Evolutionary conservation across 768 basidiomycete species (phyloP), one percentile per base, ranked within the genome.

Genomic region (Agrocybe pediades): DNA sequence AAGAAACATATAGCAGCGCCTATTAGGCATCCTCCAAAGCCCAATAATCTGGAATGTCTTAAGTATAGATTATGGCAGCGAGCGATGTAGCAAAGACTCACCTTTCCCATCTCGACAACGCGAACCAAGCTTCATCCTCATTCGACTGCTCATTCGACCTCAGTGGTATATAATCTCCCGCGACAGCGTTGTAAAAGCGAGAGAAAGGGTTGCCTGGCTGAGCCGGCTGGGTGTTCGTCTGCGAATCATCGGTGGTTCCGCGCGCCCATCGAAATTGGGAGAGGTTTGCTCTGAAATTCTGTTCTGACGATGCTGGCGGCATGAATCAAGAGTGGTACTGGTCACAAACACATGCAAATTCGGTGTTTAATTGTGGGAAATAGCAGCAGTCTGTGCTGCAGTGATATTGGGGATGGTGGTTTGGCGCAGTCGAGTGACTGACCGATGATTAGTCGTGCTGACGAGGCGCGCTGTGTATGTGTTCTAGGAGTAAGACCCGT

Each of bases 71-170:
- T 13, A 6, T 13, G 9, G 9, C 8, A 43, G 20, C 39, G 2
- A 11, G 6, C 33, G 13, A n/a, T 29, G 21, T 24, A 11, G 5
- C 2, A 19, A 15, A 49, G 43, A 49, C 74, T 58, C 65, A 88
- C 89, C 95, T 80, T 68, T 98, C 96, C 96, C 96, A 98, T 71
- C 95, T 80, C 49, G 89, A 89, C 33, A 95, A 73, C 40, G 90
- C 88, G 71, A 97, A 92, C 81, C 89, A 96, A 2, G 96, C 95
- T 65, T 98, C 94, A 62, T 98, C 96, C 68, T 99, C 95, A 69
- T 93, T 94, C 25, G 88, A 88, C 41, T 84, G 80, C 60, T 93
- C 92, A 56, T 66, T 83, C 2, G 88, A 90, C 36, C 92, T 80
- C 55, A 98, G 74, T 0, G 96, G 97, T 44, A 98, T 85, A 64